phyloP scores from a whole-genome alignment of 2,329 filamentous ascomycete genomes.

The Colletotrichum sidae region DNA sequence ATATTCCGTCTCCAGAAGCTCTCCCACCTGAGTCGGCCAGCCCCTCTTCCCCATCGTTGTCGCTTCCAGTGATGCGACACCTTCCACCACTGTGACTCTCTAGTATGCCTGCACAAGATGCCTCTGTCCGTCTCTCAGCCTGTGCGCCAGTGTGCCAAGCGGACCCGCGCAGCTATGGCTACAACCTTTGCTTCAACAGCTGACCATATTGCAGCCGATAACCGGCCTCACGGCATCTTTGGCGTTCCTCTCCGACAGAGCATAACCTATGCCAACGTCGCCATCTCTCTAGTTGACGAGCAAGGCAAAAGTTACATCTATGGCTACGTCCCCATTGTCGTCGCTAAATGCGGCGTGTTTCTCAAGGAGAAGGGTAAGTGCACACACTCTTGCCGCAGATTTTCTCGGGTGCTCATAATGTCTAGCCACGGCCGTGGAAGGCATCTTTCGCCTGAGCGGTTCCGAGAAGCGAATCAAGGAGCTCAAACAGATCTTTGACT shows the following conservation, averaged over 20 bases:
- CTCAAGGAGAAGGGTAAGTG: constrained; percentile 94
- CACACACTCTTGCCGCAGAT: background rate
- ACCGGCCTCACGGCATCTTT: constrained; percentile 82
- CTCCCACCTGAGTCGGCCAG: constrained; percentile 12
- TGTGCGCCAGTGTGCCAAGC: constrained; percentile 34
- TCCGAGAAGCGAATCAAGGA: constrained; percentile 99
- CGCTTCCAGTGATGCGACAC: constrained; percentile 38
- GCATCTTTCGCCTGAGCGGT: constrained; percentile 94
- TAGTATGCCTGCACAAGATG: constrained; percentile 28
- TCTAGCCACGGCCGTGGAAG: constrained; percentile 90
- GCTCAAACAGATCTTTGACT: constrained; percentile 90
- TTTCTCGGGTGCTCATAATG: constrained; percentile 40
- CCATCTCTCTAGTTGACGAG: constrained; percentile 94
- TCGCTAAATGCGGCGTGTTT: constrained; percentile 97
- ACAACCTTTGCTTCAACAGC: constrained; percentile 39
- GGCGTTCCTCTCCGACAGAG: constrained; percentile 92
- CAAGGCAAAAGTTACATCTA: constrained; percentile 97
- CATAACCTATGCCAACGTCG: constrained; percentile 97
- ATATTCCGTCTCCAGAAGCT: constrained; percentile 35
- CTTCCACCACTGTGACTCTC: constrained; percentile 2
- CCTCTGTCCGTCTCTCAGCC: constrained; percentile 30
- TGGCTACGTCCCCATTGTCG: constrained; percentile 97
- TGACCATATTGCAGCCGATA: constrained; percentile 49
- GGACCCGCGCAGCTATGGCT: constrained; percentile 27
- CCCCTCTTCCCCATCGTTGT: constrained; percentile 11